Conservation (phyloP, 192 early-diverging fungal genomes). For the Paraglomus occultum region DNA sequence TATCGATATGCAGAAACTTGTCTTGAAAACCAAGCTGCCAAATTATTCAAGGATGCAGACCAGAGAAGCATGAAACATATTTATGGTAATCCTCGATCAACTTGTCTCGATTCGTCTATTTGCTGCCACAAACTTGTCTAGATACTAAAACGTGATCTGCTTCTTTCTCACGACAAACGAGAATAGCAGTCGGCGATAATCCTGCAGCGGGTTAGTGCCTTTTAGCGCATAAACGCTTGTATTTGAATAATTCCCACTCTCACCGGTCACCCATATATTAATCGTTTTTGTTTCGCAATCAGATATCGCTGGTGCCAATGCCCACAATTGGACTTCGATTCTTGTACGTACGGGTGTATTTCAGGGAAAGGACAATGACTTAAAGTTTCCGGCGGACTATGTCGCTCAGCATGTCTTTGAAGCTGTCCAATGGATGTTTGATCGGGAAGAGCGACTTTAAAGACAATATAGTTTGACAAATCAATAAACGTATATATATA, state of each 20-base stretch:
- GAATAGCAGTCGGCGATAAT: slow-evolving; percentile 58
- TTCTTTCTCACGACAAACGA: neutral
- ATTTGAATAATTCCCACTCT: neutral
- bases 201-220: slow-evolving; percentile 36
- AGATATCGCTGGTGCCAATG: slow-evolving; percentile 75
- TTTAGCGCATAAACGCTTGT: neutral
- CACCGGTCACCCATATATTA: neutral
- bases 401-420: slow-evolving; percentile 66
- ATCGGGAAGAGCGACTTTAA: slow-evolving; percentile 10
- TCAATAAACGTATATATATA: too few relatives aligned
- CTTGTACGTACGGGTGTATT: slow-evolving; percentile 74
- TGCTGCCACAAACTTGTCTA: neutral
- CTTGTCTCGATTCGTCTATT: neutral
- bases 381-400: slow-evolving; percentile 49
- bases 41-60: slow-evolving; percentile 17
- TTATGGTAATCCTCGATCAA: slow-evolving; percentile 34
- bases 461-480: too few relatives aligned
- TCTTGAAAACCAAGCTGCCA: slow-evolving; percentile 39
- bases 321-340: slow-evolving; percentile 68
- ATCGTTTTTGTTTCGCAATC: slow-evolving; percentile 68
- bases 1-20: slow-evolving; percentile 67
- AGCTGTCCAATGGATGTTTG: slow-evolving; percentile 54
- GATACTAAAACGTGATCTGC: neutral
- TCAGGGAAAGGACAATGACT: slow-evolving; percentile 51
- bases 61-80: slow-evolving; percentile 26